These are phyloP conservation scores for Posidonia australis DNA, from an alignment of 106 monocot genomes.

Conservation along the genomic window DNA sequence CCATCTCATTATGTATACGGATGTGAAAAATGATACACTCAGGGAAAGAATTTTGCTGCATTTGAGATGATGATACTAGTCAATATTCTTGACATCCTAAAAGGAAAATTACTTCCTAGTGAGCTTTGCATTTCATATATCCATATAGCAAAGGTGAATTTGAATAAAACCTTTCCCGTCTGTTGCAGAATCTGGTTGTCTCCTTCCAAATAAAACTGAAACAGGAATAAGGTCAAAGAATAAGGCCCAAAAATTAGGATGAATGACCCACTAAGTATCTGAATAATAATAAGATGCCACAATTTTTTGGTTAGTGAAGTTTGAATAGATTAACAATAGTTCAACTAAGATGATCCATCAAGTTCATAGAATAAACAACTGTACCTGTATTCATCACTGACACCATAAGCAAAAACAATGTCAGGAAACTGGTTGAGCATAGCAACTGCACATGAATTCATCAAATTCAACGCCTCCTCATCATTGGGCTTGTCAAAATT, in stretches of 20 bases:
- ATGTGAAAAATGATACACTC: slow-evolving; percentile 78
- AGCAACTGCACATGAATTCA: slow-evolving; percentile 67
- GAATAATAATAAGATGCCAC: neutral
- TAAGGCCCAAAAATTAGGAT: neutral
- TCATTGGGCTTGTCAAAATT: slow-evolving; percentile 87
- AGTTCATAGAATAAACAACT: neutral
- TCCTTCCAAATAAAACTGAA: slow-evolving; percentile 83
- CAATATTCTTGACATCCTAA: neutral
- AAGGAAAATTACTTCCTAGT: neutral
- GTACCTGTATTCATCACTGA: slow-evolving; percentile 89
- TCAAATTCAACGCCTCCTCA: slow-evolving; percentile 58
- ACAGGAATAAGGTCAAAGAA: neutral
- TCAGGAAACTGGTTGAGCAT: slow-evolving; percentile 76
- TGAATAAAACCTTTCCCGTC: slow-evolving; percentile 48
- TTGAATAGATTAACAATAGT: neutral
- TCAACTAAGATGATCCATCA: neutral
- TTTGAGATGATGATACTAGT: neutral
- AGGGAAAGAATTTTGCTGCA: slow-evolving; percentile 82
- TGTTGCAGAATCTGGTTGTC: slow-evolving; percentile 50
- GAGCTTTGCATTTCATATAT: neutral
- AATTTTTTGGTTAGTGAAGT: neutral
- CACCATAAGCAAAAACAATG: slow-evolving; percentile 86
- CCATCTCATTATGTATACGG: slow-evolving; percentile 83
- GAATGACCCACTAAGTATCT: neutral
- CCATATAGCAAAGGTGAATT: neutral